Conservation (phyloP, 441 rosid genomes). For the Syzygium malaccense region DNA sequence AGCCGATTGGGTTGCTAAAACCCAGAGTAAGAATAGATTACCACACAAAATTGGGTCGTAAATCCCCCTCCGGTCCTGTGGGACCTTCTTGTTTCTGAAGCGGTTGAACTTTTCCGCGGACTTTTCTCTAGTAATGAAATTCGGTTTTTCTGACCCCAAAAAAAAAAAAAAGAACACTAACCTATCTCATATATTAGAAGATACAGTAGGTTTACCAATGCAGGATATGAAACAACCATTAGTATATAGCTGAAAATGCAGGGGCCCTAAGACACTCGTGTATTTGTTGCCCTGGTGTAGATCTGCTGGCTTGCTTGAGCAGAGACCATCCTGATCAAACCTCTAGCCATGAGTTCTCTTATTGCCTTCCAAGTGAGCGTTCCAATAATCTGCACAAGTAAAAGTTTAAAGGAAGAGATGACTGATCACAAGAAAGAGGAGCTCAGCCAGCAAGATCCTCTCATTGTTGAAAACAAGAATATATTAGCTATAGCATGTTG, state of each 20-base stretch:
- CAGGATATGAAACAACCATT: background rate
- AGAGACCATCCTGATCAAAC: background rate
- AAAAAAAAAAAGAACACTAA: too few species aligned
- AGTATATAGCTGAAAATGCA: background rate
- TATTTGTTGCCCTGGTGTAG: background rate
- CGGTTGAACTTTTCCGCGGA: too few species aligned
- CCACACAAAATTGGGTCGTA: too few species aligned
- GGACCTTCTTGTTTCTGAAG: too few species aligned
- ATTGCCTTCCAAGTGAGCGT: background rate
- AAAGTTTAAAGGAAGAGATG: background rate
- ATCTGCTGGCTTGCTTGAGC: background rate
- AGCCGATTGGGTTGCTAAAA: too few species aligned
- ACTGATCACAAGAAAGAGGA: background rate
- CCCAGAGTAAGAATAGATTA: too few species aligned
- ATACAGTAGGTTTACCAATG: background rate
- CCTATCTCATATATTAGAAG: too few species aligned
- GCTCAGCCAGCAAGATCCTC: background rate
- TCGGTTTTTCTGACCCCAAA: too few species aligned
- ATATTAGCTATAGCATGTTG: background rate
- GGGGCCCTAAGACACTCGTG: background rate
- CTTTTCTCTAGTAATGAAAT: too few species aligned
- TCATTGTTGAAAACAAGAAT: background rate
- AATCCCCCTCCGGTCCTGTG: too few species aligned
- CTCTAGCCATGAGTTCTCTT: background rate
- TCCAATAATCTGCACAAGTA: background rate